A percentile compares a stretch with the other conserved stretches of the same genome.
These are phyloP conservation scores for Pseudomonodictys pantanalensis DNA, from an alignment of 495 filamentous ascomycete species.

Conservation along the genomic window DNA sequence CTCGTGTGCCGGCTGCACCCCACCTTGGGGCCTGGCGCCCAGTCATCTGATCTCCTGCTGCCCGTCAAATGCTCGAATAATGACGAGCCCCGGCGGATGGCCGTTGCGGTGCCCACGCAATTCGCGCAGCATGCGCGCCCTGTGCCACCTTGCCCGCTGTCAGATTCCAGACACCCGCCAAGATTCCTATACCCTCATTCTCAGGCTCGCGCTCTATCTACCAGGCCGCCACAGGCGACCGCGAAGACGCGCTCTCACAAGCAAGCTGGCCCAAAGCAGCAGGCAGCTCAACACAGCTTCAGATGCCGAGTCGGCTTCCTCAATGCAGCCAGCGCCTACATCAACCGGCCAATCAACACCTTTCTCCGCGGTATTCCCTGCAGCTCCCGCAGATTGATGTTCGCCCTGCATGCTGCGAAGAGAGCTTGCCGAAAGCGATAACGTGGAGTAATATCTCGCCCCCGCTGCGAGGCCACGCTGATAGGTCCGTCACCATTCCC, in stretches of 20 bases:
- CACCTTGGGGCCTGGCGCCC: background rate
- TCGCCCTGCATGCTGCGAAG: background rate
- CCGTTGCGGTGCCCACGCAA: conserved; percentile 10
- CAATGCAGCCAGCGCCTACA: background rate
- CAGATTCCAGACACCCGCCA: background rate
- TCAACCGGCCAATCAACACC: background rate
- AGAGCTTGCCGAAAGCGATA: background rate
- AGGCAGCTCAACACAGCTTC: background rate
- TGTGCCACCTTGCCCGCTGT: conserved; percentile 6
- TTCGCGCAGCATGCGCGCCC: conserved; percentile 17
- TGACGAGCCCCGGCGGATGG: background rate
- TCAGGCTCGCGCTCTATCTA: too few species aligned
- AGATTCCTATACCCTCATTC: background rate
- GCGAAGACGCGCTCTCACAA: too few species aligned
- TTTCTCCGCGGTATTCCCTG: background rate
- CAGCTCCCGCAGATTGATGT: background rate
- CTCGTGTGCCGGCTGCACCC: background rate
- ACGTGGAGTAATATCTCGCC: background rate
- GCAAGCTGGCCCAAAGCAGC: too few species aligned
- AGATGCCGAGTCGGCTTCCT: background rate
- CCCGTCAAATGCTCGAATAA: conserved; percentile 1
- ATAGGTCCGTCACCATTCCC: too few species aligned
- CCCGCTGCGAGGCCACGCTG: background rate
- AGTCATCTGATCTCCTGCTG: conserved; percentile 10
- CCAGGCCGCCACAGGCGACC: background rate